These are phyloP conservation scores for Schizophyllum commune DNA, from an alignment of 1,284 basidiomycete genomes.

Conservation along the genomic window DNA sequence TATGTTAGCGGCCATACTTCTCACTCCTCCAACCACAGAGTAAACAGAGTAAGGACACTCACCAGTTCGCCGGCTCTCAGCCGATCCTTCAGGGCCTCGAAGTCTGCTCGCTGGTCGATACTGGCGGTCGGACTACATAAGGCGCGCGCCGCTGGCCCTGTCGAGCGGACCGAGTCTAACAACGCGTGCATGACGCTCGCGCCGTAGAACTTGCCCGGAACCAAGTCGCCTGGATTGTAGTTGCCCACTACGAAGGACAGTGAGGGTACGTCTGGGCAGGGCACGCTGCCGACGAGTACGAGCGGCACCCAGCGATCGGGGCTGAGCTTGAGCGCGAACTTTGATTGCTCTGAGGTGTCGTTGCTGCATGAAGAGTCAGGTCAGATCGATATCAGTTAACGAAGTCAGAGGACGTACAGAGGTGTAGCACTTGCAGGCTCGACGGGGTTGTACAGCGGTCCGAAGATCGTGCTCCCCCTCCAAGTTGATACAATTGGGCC, in stretches of 20 bases:
- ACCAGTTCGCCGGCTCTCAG: conserved; percentile 45
- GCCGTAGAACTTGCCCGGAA: conserved; percentile 48
- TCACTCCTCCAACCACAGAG: not conserved
- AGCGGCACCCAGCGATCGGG: conserved; percentile 34
- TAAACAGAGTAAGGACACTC: conserved; percentile 14
- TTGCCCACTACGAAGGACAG: conserved; percentile 26
- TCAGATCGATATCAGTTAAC: not conserved
- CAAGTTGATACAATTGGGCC: conserved; percentile 15
- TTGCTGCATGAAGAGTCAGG: not conserved
- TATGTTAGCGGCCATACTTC: conserved; percentile 3
- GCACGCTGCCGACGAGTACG: conserved; percentile 28
- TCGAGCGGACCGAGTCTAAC: conserved; percentile 36
- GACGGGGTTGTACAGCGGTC: conserved; percentile 39
- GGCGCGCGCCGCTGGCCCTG: conserved; percentile 39
- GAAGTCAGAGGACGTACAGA: conserved; percentile 11
- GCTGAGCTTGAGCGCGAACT: conserved; percentile 35
- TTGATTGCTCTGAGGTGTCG: conserved; percentile 13
- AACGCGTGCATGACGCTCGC: conserved; percentile 34
- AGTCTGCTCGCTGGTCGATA: conserved; percentile 32
- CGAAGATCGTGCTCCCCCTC: conserved; percentile 45
- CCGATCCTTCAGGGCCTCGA: conserved; percentile 35
- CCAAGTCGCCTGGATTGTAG: conserved; percentile 18
- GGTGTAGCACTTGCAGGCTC: conserved; percentile 11
- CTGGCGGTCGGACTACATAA: conserved; percentile 29
- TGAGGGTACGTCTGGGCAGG: conserved; percentile 20